Percentiles rank a stretch among this genome's conserved stretches.
Conservation (phyloP, 1,284 basidiomycete species). For the Cutaneotrichosporon cutaneum region DNA sequence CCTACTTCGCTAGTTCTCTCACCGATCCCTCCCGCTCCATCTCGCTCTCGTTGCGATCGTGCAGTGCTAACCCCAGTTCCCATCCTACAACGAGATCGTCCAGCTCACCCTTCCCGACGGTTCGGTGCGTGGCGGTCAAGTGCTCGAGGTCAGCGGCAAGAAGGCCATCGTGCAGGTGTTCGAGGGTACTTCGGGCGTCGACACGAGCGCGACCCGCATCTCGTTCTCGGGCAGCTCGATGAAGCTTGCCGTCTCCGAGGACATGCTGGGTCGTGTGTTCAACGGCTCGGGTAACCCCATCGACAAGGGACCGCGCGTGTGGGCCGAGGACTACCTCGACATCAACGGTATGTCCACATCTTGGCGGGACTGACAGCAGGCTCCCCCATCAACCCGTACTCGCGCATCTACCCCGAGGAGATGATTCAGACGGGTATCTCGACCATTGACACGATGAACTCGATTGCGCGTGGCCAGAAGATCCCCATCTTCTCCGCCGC, state of each 20-base stretch:
- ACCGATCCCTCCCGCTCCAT: constrained; percentile 5
- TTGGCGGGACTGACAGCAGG: constrained; percentile 58
- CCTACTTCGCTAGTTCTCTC: too few species aligned
- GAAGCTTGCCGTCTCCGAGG: constrained; percentile 99
- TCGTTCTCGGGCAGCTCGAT: constrained; percentile 98
- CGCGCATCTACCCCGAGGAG: constrained; percentile 99
- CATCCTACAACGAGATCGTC: constrained; percentile 99
- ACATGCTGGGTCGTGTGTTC: constrained; percentile 99
- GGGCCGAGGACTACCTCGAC: constrained; percentile 98
- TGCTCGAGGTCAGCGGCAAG: constrained; percentile 96
- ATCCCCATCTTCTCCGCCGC: constrained; percentile 99
- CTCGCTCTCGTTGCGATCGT: background rate
- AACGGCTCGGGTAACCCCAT: constrained; percentile 98
- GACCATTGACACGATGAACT: constrained; percentile 98
- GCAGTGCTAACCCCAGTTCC: constrained; percentile 64
- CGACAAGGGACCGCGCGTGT: constrained; percentile 97
- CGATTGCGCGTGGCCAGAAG: constrained; percentile 99
- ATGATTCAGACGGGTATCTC: constrained; percentile 99
- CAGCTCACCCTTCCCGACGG: constrained; percentile 95
- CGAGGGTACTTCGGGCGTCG: constrained; percentile 96
- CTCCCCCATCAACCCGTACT: constrained; percentile 98
- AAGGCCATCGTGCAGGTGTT: constrained; percentile 99
- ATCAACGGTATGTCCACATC: constrained; percentile 76
- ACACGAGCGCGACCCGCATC: constrained; percentile 89
- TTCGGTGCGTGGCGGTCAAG: constrained; percentile 90